Conservation (phyloP, 148 eudicot genomes). For the Bassia scoparia region DNA sequence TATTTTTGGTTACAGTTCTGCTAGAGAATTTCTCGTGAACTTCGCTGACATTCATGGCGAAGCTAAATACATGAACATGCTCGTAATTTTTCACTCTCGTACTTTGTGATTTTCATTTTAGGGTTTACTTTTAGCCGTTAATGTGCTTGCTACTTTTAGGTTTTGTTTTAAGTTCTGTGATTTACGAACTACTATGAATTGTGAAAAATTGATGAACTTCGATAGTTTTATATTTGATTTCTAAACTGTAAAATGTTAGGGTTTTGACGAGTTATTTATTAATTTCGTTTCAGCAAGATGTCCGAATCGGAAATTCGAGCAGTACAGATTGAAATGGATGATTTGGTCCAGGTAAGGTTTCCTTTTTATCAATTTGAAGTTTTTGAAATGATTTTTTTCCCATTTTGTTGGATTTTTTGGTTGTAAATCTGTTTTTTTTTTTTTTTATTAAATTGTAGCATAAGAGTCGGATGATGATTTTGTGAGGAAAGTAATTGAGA, state of each 20-base stretch:
- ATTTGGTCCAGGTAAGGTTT: slow-evolving; percentile 47
- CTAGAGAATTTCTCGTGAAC: slow-evolving; percentile 64
- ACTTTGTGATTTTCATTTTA: slow-evolving; percentile 3
- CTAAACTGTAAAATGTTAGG: neutral
- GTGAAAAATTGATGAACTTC: neutral
- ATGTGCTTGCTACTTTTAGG: neutral
- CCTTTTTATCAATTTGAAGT: neutral
- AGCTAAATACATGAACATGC: slow-evolving; percentile 65
- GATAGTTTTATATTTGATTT: neutral
- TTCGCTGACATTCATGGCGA: slow-evolving; percentile 79
- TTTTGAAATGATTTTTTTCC: neutral
- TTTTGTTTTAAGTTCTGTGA: neutral
- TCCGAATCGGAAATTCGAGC: slow-evolving; percentile 83
- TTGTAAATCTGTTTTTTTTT: too few species aligned
- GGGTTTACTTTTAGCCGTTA: neutral
- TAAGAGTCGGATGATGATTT: slow-evolving; percentile 91
- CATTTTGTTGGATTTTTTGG: neutral
- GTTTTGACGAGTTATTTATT: slow-evolving; percentile 1
- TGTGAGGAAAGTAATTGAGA: slow-evolving; percentile 63
- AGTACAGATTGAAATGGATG: slow-evolving; percentile 79
- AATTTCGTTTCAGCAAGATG: slow-evolving; percentile 69
- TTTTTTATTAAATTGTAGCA: slow-evolving; percentile 42
- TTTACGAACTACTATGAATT: neutral
- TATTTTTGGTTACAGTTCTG: slow-evolving; percentile 21
- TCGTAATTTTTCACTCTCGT: slow-evolving; percentile 39